These are phyloP conservation scores for Trematosphaeria pertusa DNA, from an alignment of 2,329 filamentous ascomycete species.

Conservation along the genomic window DNA sequence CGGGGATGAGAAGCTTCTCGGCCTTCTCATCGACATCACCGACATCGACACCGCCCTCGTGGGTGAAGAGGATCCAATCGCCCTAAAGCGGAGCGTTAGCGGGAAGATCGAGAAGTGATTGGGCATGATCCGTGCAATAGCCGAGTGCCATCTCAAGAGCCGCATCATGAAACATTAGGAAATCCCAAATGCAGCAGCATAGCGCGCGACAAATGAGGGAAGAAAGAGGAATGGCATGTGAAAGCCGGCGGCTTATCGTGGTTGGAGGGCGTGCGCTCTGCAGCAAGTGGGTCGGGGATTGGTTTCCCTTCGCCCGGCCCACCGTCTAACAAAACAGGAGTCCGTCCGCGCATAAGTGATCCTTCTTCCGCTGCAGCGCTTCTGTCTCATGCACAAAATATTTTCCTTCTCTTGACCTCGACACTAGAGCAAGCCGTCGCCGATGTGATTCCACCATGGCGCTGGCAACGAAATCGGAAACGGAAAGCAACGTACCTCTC, in stretches of 20 bases:
- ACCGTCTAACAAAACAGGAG: slow-evolving; percentile 44
- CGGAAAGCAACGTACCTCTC: slow-evolving; percentile 80
- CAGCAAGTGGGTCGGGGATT: slow-evolving; percentile 45
- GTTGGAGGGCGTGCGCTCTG: slow-evolving; percentile 35
- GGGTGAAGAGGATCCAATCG: slow-evolving; percentile 99
- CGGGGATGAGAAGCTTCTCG: slow-evolving; percentile 96
- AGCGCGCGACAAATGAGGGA: slow-evolving; percentile 21
- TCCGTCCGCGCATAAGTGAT: slow-evolving; percentile 30
- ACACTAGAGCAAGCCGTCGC: neutral
- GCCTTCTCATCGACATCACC: slow-evolving; percentile 99
- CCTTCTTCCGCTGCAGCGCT: slow-evolving; percentile 19
- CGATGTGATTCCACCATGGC: slow-evolving; percentile 4
- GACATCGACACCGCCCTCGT: slow-evolving; percentile 99
- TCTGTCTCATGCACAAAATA: too few species aligned
- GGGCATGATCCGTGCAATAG: slow-evolving; percentile 27
- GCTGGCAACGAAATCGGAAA: slow-evolving; percentile 14
- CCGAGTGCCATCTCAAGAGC: slow-evolving; percentile 33
- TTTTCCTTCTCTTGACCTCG: slow-evolving; percentile 1
- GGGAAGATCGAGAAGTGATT: slow-evolving; percentile 32
- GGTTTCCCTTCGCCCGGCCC: slow-evolving; percentile 50
- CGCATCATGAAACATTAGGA: slow-evolving; percentile 40
- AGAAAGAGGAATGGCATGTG: slow-evolving; percentile 37
- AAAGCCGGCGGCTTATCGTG: slow-evolving; percentile 40
- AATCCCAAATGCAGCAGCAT: slow-evolving; percentile 18
- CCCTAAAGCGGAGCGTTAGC: slow-evolving; percentile 67